phyloP scores from a whole-genome alignment of 78 protist genomes.

The Monosiga brevicollis region DNA sequence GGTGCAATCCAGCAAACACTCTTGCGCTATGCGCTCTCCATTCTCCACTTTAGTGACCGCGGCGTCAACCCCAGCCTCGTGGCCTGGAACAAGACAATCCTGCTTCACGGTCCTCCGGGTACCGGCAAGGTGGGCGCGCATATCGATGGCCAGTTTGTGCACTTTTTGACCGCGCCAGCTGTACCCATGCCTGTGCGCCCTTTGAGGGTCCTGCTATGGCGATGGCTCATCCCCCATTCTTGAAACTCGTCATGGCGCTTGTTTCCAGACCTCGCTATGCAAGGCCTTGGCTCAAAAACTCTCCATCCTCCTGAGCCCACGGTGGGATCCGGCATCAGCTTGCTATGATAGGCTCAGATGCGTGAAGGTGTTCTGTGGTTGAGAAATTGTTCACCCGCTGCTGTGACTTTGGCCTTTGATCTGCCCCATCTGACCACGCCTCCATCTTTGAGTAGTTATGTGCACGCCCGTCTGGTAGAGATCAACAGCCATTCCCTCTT shows the following conservation, averaged over 20 bases:
- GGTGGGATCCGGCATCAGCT: not conserved
- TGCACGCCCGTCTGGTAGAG: slow-evolving; percentile 44
- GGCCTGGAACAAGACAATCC: slow-evolving; percentile 58
- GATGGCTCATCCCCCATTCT: too few species aligned
- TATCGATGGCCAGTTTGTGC: not conserved
- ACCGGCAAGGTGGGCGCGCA: slow-evolving; percentile 66
- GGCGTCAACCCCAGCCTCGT: slow-evolving; percentile 36
- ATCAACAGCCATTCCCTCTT: slow-evolving; percentile 83
- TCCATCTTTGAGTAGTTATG: not conserved
- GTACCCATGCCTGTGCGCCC: too few species aligned
- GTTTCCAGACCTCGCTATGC: not conserved
- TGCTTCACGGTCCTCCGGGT: slow-evolving; percentile 96
- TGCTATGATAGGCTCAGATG: too few species aligned
- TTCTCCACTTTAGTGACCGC: slow-evolving; percentile 37
- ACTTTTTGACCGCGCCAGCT: too few species aligned
- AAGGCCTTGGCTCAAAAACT: slow-evolving; percentile 88
- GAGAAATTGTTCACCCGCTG: not conserved
- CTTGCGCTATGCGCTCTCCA: slow-evolving; percentile 30
- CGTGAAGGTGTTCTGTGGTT: too few species aligned
- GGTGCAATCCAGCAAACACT: slow-evolving; percentile 33
- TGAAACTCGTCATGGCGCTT: too few species aligned
- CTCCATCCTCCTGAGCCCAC: slow-evolving; percentile 40
- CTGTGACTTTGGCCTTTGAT: not conserved
- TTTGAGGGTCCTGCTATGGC: too few species aligned
- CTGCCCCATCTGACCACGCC: not conserved